Conservation (phyloP, 257 asterid species). For the Paulownia fortunei region DNA sequence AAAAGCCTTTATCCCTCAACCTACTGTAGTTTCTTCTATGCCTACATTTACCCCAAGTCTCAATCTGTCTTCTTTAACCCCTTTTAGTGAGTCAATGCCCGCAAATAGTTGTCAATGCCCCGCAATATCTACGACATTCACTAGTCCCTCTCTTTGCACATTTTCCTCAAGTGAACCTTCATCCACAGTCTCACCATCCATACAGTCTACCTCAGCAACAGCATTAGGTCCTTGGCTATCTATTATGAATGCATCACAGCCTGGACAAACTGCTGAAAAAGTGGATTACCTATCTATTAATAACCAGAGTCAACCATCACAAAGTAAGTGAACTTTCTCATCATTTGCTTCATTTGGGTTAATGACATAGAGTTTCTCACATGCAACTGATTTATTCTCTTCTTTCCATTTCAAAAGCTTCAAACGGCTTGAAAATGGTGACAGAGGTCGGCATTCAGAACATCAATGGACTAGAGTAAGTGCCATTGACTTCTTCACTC, state of each 20-base stretch:
- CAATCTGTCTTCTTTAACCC: not conserved
- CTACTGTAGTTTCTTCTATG: conserved; percentile 3
- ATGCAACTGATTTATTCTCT: not conserved
- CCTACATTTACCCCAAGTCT: not conserved
- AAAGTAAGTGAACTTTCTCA: conserved; percentile 12
- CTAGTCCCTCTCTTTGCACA: not conserved
- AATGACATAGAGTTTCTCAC: not conserved
- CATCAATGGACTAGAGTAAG: conserved; percentile 34
- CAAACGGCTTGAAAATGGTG: conserved; percentile 1
- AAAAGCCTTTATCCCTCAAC: conserved; percentile 12
- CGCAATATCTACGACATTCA: not conserved
- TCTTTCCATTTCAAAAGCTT: conserved; percentile 24
- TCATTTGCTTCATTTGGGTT: not conserved
- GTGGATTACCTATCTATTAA: not conserved
- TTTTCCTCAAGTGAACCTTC: not conserved
- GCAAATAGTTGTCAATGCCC: not conserved
- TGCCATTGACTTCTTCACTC: not conserved
- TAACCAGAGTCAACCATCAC: conserved; percentile 17
- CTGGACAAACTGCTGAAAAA: conserved; percentile 16
- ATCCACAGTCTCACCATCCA: conserved; percentile 19
- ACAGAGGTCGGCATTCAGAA: conserved; percentile 19
- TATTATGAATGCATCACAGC: conserved; percentile 5
- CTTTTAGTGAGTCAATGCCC: not conserved
- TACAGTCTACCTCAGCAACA: conserved; percentile 23
- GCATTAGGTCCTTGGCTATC: conserved; percentile 28